A percentile compares a stretch with the other conserved stretches of the same genome.
Evolutionary conservation across 768 basidiomycete species (phyloP).

Genomic region (Pleurotus giganteus): DNA sequence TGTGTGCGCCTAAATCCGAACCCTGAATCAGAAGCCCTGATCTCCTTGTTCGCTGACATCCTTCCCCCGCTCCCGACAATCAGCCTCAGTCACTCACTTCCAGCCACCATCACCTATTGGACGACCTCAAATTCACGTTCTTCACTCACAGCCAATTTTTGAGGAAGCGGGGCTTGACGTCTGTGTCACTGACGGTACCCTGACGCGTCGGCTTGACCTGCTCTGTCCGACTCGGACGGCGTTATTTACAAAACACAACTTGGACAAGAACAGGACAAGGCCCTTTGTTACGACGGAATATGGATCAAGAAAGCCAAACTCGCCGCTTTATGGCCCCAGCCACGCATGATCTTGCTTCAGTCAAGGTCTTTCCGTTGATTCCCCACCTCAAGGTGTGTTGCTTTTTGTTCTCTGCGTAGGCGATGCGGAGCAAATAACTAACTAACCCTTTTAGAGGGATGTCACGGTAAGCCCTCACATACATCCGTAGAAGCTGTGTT

Average conservation of each 20-base stretch:
- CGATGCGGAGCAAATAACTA: background rate
- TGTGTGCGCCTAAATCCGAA: background rate
- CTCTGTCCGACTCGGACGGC: background rate
- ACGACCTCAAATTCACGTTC: background rate
- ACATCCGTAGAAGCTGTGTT: constrained; percentile 6
- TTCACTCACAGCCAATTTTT: background rate
- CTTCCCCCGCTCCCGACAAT: background rate
- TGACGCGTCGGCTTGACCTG: background rate
- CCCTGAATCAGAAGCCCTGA: background rate
- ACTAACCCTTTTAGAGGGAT: constrained; percentile 37
- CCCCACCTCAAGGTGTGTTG: constrained; percentile 48
- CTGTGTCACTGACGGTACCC: background rate
- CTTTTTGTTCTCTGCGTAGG: constrained; percentile 1
- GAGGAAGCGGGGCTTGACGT: background rate
- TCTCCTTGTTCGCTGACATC: background rate
- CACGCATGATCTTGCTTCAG: constrained; percentile 53
- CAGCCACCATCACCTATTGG: background rate
- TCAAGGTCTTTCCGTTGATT: constrained; percentile 82
- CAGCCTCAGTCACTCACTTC: background rate
- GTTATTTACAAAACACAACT: background rate
- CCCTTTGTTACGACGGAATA: constrained; percentile 19
- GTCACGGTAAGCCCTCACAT: constrained; percentile 48
- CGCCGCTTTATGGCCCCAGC: constrained; percentile 49
- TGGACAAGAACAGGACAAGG: constrained; percentile 9
- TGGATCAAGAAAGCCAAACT: constrained; percentile 45